Evolutionary conservation across 2,329 filamentous ascomycete genomes (phyloP).

Genomic region (Trichoderma hamatum): DNA sequence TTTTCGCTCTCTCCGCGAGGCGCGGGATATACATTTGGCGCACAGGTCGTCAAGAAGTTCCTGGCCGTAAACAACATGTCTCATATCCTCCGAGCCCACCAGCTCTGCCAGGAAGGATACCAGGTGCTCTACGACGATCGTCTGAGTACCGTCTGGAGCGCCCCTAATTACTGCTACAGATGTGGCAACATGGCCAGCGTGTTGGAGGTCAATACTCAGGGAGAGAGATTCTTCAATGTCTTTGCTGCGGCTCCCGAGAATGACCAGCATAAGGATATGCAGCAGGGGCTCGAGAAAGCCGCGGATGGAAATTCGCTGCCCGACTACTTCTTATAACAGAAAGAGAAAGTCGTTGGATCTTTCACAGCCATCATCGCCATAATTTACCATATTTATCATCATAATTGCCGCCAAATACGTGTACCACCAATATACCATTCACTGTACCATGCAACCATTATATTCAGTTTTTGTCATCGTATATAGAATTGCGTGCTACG

Average conservation of each 20-base stretch:
- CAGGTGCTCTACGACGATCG: constrained; percentile 95
- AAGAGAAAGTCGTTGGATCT: constrained; percentile 2
- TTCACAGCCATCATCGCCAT: neutral
- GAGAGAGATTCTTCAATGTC: constrained; percentile 95
- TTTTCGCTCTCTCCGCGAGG: constrained; percentile 92
- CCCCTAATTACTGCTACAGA: constrained; percentile 92
- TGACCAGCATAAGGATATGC: constrained; percentile 83
- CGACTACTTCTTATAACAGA: constrained; percentile 67
- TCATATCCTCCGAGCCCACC: constrained; percentile 96
- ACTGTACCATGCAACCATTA: constrained; percentile 3
- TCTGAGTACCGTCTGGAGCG: constrained; percentile 96
- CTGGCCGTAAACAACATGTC: constrained; percentile 96
- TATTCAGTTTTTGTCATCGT: neutral
- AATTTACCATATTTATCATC: neutral
- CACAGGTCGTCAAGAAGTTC: constrained; percentile 98
- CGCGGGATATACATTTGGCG: constrained; percentile 95
- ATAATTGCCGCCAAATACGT: neutral
- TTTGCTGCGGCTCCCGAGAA: constrained; percentile 97
- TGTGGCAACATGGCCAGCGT: constrained; percentile 98
- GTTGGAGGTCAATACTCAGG: constrained; percentile 89
- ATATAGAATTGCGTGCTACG: constrained; percentile 23
- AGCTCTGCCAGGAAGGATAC: constrained; percentile 96
- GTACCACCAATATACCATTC: constrained; percentile 1
- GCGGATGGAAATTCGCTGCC: constrained; percentile 65
- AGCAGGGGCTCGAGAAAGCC: constrained; percentile 73